Conservation (phyloP, 805 yeast species). For the Candida xyloterini region DNA sequence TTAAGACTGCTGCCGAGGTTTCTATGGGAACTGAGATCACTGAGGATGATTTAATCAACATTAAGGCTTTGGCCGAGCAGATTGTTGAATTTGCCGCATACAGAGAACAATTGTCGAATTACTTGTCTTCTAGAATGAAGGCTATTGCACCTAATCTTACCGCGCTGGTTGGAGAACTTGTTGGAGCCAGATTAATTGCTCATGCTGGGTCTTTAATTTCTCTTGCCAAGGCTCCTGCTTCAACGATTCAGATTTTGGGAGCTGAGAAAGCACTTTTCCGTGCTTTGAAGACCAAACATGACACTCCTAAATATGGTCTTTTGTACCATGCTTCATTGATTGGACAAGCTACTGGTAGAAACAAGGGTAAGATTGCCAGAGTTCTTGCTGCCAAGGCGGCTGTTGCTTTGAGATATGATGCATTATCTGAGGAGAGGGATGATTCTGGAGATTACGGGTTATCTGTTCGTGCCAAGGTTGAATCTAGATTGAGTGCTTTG, state of each 20-base stretch:
- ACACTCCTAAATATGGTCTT: slow-evolving; percentile 97
- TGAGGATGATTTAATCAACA: slow-evolving; percentile 81
- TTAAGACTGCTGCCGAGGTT: slow-evolving; percentile 95
- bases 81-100: slow-evolving; percentile 94
- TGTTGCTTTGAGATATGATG: slow-evolving; percentile 93
- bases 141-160: slow-evolving; percentile 98
- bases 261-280: slow-evolving; percentile 99
- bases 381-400: slow-evolving; percentile 99
- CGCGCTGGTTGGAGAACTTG: slow-evolving; percentile 93
- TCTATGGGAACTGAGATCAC: slow-evolving; percentile 99
- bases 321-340: slow-evolving; percentile 95
- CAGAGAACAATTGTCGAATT: slow-evolving; percentile 93
- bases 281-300: slow-evolving; percentile 97
- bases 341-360: slow-evolving; percentile 97
- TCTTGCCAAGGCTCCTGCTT: slow-evolving; percentile 97
- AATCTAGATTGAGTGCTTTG: slow-evolving; percentile 86
- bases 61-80: slow-evolving; percentile 89
- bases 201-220: slow-evolving; percentile 95
- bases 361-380: slow-evolving; percentile 98
- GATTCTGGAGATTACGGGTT: slow-evolving; percentile 93
- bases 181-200: slow-evolving; percentile 97
- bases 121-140: slow-evolving; percentile 91
- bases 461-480: slow-evolving; percentile 89
- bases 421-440: slow-evolving; percentile 93
- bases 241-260: slow-evolving; percentile 96